A percentile compares a stretch with the other conserved stretches of the same genome.
phyloP scores from a whole-genome alignment of 768 basidiomycete species.

The Lactarius vividus region DNA sequence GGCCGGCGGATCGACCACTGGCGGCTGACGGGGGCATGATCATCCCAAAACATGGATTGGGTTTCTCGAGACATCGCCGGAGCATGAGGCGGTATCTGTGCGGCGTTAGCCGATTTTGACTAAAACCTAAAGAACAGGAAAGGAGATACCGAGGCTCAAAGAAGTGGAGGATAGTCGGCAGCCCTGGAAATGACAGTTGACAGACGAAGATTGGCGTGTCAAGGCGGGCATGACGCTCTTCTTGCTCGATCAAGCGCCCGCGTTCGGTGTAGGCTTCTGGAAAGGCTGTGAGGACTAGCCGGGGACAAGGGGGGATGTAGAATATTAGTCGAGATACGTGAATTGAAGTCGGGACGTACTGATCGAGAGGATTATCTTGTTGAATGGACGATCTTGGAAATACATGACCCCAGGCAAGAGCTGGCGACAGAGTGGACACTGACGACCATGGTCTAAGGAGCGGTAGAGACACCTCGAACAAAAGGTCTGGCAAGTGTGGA shows the following conservation, averaged over 20 bases:
- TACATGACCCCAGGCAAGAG: conserved; percentile 71
- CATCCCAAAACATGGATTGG: conserved; percentile 87
- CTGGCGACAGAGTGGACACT: conserved; percentile 86
- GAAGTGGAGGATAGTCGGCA: conserved; percentile 87
- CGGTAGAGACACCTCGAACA: conserved; percentile 87
- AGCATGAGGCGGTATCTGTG: conserved; percentile 90
- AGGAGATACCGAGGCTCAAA: conserved; percentile 75
- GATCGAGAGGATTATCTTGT: conserved; percentile 68
- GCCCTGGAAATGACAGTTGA: conserved; percentile 86
- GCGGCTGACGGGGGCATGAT: conserved; percentile 64
- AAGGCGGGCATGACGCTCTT: conserved; percentile 74
- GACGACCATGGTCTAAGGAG: conserved; percentile 77
- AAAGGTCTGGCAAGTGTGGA: conserved; percentile 64
- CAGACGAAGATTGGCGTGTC: conserved; percentile 92
- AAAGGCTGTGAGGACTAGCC: conserved; percentile 65
- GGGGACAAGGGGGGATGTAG: conserved; percentile 16
- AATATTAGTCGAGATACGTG: conserved; percentile 1
- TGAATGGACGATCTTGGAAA: conserved; percentile 77
- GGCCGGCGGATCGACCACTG: conserved; percentile 31
- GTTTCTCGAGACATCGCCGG: conserved; percentile 82
- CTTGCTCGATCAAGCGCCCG: conserved; percentile 59
- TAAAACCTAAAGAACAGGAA: neutral
- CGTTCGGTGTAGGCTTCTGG: conserved; percentile 65
- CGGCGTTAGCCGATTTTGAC: conserved; percentile 1
- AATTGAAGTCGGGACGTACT: conserved; percentile 38